Evolutionary conservation across 495 filamentous ascomycete species (phyloP).

Genomic region (Cercophora newfieldiana): DNA sequence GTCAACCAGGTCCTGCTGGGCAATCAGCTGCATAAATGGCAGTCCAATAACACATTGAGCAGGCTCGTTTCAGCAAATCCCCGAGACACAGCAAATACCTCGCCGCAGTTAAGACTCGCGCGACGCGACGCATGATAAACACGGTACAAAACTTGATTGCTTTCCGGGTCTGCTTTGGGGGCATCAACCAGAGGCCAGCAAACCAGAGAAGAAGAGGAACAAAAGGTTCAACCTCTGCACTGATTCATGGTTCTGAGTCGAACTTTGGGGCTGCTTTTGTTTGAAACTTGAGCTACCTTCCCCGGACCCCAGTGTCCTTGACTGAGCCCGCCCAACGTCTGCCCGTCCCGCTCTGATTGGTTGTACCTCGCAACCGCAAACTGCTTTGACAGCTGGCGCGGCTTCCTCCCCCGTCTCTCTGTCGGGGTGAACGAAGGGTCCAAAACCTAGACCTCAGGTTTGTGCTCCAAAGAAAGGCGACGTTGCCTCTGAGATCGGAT

Average conservation of each 20-base stretch:
- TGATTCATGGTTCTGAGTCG: neutral
- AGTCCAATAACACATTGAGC: neutral
- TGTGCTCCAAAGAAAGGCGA: neutral
- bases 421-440: neutral
- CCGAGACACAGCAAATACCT: conserved; percentile 19
- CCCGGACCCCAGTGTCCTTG: neutral
- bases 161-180: conserved; percentile 10
- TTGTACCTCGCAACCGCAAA: neutral
- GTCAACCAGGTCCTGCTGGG: conserved; percentile 5
- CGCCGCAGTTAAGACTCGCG: conserved; percentile 9
- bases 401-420: neutral
- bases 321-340: neutral
- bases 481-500: conserved; percentile 12
- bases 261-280: neutral
- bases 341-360: neutral
- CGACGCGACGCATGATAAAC: conserved; percentile 26
- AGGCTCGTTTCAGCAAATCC: conserved; percentile 19
- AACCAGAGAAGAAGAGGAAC: neutral
- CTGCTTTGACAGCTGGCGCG: neutral
- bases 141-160: conserved; percentile 16
- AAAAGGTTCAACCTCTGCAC: neutral
- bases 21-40: conserved; percentile 20
- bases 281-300: neutral
- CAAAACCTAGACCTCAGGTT: neutral
- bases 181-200: neutral